phyloP scores from a whole-genome alignment of 2,329 filamentous ascomycete genomes.

The Fusarium succisae region DNA sequence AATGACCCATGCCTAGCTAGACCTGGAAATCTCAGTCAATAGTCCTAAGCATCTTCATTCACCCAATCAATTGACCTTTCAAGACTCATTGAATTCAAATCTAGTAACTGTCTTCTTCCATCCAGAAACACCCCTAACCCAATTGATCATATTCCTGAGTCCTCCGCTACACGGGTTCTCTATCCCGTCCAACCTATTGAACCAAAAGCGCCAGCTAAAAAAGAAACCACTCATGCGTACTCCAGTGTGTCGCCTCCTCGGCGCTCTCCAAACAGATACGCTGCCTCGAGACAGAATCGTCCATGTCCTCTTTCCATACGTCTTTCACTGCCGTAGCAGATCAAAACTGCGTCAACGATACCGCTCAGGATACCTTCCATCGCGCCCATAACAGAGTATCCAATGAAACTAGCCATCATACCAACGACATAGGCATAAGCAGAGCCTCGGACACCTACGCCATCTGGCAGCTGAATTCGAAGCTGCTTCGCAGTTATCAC shows the following conservation, averaged over 20 bases:
- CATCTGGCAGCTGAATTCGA: slow-evolving; percentile 65
- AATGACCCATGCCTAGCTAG: neutral
- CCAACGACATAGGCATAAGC: slow-evolving; percentile 96
- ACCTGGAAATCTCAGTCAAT: neutral
- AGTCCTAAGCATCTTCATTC: neutral
- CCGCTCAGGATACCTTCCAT: slow-evolving; percentile 90
- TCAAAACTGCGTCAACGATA: slow-evolving; percentile 86
- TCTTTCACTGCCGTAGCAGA: slow-evolving; percentile 94
- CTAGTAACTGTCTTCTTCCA: neutral
- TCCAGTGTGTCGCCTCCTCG: slow-evolving; percentile 45
- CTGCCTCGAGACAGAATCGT: slow-evolving; percentile 91
- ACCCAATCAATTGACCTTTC: neutral
- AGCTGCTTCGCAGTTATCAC: slow-evolving; percentile 88
- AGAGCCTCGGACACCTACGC: slow-evolving; percentile 73
- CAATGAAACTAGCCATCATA: slow-evolving; percentile 90
- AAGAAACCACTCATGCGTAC: slow-evolving; percentile 36
- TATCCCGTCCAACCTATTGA: slow-evolving; percentile 22
- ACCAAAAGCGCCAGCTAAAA: slow-evolving; percentile 30
- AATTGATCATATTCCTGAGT: slow-evolving; percentile 3
- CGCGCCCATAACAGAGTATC: slow-evolving; percentile 90
- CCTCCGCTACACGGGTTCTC: slow-evolving; percentile 12
- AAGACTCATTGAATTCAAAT: slow-evolving; percentile 8
- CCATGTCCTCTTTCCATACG: slow-evolving; percentile 72
- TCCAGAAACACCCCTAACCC: neutral
- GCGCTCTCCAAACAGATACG: slow-evolving; percentile 83